Base-by-base conservation (phyloP, 352 stramenopile genomes). In the Plasmopara muralis region DNA sequence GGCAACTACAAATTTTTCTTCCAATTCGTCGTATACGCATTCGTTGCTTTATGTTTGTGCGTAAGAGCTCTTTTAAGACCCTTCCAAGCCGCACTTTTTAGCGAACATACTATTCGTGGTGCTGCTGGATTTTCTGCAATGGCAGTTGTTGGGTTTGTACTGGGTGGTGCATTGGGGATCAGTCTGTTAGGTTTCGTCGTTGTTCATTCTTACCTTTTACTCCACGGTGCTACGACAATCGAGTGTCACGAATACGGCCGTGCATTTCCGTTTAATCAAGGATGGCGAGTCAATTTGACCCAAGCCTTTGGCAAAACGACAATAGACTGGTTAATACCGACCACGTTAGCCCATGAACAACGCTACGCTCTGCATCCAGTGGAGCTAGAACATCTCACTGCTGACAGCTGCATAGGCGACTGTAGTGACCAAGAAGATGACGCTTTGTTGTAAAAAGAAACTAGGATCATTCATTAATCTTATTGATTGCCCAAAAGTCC, bases 1-100 rank as follows among this genome's bases (percentile, higher is more conserved):
- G 62, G 66, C 47, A 94, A 94, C 69, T 92, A 92, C 75, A 89
- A 90, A 57, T 94, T 74, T 53, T 94, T 94, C 50, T 85, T 87
- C 47, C 76, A 90, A 20, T 94, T 94, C 42, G 72, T 94, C 38
- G 68, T 79, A 33, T 88, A 93, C 59, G 75, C 66, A 12, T 89
- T 86, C 53, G 40, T 91, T 8, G 70, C 75, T 30, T 67, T 87
- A 29, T 51, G 55, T 4, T 83, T 87, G 74, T 69, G 86, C 29
- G 50, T 87, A 14, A 43, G 68, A 10, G 70, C 72, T 9, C 64
- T 92, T 25, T 73, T 83, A 33, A 50, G 43, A n/a, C 66, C 71
- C 7, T 89, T 89, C 40, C 44, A 65, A 31, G 66, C 60, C 5
- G 57, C 61, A 33, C 43, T 68, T 4, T 68, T 67, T 30, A 66